Percentiles rank a stretch among this genome's conserved stretches.
Conservation (phyloP, 2,329 filamentous ascomycete species). For the Epichloe sp. region DNA sequence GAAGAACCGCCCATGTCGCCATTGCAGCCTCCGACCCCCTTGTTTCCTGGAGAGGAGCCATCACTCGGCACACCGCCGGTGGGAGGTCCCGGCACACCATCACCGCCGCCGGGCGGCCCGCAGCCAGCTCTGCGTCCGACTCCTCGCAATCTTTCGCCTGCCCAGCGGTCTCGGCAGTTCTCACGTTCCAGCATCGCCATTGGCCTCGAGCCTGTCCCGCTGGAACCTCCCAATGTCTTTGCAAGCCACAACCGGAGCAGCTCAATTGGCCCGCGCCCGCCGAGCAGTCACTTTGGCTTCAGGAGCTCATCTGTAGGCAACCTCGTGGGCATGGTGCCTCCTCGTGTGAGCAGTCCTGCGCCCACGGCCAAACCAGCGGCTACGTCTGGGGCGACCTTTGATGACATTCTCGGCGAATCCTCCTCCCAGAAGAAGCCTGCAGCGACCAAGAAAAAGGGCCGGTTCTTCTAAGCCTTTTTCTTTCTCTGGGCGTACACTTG, state of each 20-base stretch:
- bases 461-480: slow-evolving; percentile 21
- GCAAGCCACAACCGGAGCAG: slow-evolving; percentile 21
- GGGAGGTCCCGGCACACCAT: slow-evolving; percentile 13
- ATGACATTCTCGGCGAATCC: slow-evolving; percentile 31
- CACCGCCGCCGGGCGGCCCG: slow-evolving; percentile 14
- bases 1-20: slow-evolving; percentile 24
- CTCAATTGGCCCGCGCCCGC: slow-evolving; percentile 20
- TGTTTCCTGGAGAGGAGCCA: slow-evolving; percentile 21
- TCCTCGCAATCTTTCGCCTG: slow-evolving; percentile 26
- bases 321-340: slow-evolving; percentile 15
- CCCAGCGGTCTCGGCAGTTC: slow-evolving; percentile 18
- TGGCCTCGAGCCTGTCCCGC: slow-evolving; percentile 29
- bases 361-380: slow-evolving; percentile 11
- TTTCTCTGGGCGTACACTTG: neutral
- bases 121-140: slow-evolving; percentile 16
- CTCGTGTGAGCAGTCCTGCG: slow-evolving; percentile 6
- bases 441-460: slow-evolving; percentile 25
- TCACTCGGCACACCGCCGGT: slow-evolving; percentile 11
- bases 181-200: slow-evolving; percentile 30
- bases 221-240: slow-evolving; percentile 19
- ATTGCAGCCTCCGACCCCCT: slow-evolving; percentile 23
- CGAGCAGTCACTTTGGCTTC: slow-evolving; percentile 19
- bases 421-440: slow-evolving; percentile 16
- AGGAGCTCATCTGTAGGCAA: slow-evolving; percentile 24
- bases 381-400: slow-evolving; percentile 29